Evolutionary conservation across 768 basidiomycete genomes (phyloP).

Genomic region (Lanmaoa rubissima): DNA sequence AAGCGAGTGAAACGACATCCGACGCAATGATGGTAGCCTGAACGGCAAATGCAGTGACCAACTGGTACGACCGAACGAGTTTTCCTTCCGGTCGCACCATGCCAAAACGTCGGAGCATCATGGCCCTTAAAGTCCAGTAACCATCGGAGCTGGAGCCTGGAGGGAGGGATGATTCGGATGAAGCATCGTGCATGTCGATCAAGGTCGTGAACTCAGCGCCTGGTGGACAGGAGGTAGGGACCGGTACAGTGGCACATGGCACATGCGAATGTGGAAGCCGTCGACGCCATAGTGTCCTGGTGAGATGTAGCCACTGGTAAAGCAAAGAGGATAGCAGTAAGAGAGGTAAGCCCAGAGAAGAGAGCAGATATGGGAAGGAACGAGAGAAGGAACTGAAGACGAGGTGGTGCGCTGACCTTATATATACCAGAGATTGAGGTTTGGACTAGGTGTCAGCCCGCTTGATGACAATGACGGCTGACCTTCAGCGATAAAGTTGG

Average conservation of each 20-base stretch:
- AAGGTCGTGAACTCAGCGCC: neutral
- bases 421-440: conserved; percentile 1
- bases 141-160: neutral
- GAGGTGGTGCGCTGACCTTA: neutral
- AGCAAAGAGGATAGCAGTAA: neutral
- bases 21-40: conserved; percentile 2
- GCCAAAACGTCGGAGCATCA: neutral
- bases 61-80: conserved; percentile 2
- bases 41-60: neutral
- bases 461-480: neutral
- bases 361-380: neutral
- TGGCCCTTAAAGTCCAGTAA: neutral
- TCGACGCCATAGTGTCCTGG: neutral
- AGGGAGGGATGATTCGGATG: neutral
- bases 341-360: neutral
- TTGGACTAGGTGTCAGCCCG: neutral
- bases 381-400: neutral
- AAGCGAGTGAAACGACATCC: conserved; percentile 7
- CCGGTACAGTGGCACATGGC: neutral
- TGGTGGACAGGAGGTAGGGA: neutral
- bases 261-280: neutral
- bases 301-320: neutral
- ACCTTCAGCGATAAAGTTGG: neutral
- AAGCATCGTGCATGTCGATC: neutral
- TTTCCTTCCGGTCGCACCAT: neutral